phyloP scores from a whole-genome alignment of 768 basidiomycete species.

The Pisolithus tinctorius region DNA sequence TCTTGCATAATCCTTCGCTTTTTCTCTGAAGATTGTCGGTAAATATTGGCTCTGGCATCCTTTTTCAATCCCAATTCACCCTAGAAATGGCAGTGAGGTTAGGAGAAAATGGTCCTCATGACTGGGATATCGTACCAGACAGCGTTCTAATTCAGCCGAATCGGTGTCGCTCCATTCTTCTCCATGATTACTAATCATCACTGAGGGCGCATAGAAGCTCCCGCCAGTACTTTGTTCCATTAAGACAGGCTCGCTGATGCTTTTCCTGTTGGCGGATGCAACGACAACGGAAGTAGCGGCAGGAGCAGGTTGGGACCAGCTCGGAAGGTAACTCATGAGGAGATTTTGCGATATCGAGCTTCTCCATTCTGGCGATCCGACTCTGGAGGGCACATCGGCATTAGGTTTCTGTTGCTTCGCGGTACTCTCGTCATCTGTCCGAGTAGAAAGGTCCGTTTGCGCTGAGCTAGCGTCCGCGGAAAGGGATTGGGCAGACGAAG shows the following conservation, averaged over 20 bases:
- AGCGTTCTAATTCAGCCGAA: conserved; percentile 50
- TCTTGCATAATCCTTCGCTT: conserved; percentile 64
- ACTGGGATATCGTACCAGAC: conserved; percentile 47
- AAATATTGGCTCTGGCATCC: conserved; percentile 58
- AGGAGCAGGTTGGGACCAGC: conserved; percentile 51
- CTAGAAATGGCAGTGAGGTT: conserved; percentile 31
- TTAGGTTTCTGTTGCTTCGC: conserved; percentile 43
- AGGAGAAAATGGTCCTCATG: neutral
- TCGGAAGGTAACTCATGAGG: conserved; percentile 59
- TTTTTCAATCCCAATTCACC: conserved; percentile 69
- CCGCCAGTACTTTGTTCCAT: conserved; percentile 41
- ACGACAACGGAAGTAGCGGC: conserved; percentile 26
- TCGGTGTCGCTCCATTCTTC: conserved; percentile 29
- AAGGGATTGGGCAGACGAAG: conserved; percentile 40
- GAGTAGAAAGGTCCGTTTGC: conserved; percentile 16
- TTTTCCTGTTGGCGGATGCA: conserved; percentile 40
- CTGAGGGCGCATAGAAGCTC: conserved; percentile 16
- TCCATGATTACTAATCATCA: conserved; percentile 25
- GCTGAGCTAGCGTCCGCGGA: conserved; percentile 37
- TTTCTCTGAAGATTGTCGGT: conserved; percentile 50
- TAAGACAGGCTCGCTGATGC: conserved; percentile 66
- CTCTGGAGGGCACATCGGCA: conserved; percentile 15
- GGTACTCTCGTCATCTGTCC: conserved; percentile 51
- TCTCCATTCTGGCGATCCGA: conserved; percentile 41
- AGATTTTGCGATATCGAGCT: conserved; percentile 51